These are phyloP conservation scores for Triticum monococcum DNA, from an alignment of 176 grass and related monocot species.

Conservation along the genomic window DNA sequence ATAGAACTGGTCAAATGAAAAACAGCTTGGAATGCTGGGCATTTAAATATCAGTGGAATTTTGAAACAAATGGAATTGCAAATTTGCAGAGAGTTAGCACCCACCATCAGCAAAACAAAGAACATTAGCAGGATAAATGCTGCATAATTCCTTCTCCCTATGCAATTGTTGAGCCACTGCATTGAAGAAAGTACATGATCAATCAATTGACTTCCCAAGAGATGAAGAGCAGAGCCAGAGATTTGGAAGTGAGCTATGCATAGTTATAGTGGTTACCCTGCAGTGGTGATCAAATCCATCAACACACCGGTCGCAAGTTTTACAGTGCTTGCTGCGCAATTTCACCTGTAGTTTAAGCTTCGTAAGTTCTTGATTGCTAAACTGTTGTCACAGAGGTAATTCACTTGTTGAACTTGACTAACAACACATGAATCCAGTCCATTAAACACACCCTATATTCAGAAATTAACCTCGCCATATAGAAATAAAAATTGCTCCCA, in stretches of 20 bases:
- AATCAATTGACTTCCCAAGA: not conserved
- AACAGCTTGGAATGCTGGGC: not conserved
- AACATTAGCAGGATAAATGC: slow-evolving; percentile 90
- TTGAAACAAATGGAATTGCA: not conserved
- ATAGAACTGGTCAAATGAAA: not conserved
- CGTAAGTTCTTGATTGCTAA: not conserved
- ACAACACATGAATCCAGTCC: not conserved
- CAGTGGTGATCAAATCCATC: slow-evolving; percentile 99
- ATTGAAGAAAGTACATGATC: slow-evolving; percentile 17
- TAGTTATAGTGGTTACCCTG: slow-evolving; percentile 50
- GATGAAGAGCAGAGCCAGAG: not conserved
- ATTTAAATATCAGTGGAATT: not conserved
- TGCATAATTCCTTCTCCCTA: slow-evolving; percentile 85
- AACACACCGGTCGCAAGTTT: slow-evolving; percentile 86
- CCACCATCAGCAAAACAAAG: slow-evolving; percentile 77
- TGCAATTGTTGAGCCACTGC: slow-evolving; percentile 99
- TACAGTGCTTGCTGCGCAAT: slow-evolving; percentile 95
- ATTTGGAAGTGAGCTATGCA: not conserved
- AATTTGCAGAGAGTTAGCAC: not conserved
- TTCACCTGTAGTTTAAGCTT: slow-evolving; percentile 56
- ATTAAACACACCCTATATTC: not conserved
- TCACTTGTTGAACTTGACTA: not conserved
- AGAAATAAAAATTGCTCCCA: not conserved
- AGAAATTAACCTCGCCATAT: not conserved
- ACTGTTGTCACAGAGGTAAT: not conserved